Evolutionary conservation across 805 yeast genomes (phyloP).

Genomic region (Geotrichum ghanense): DNA sequence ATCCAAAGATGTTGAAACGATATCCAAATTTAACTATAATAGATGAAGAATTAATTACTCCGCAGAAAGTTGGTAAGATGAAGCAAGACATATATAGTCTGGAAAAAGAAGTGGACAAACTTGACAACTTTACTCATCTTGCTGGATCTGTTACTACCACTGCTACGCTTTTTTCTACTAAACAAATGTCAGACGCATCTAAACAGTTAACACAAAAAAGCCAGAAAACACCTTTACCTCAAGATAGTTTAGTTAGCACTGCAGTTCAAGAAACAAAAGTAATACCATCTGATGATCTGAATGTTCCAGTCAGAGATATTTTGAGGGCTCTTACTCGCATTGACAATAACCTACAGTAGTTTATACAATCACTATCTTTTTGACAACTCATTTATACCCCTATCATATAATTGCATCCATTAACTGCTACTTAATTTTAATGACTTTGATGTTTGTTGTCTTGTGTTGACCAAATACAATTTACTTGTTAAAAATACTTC

Average conservation of each 20-base stretch:
- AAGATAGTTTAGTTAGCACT: background rate
- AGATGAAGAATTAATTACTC: background rate
- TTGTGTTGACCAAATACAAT: no score
- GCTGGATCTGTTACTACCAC: background rate
- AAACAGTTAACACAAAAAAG: background rate
- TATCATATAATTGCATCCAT: no score
- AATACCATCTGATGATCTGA: background rate
- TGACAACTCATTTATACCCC: no score
- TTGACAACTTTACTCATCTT: background rate
- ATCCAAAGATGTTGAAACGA: no score
- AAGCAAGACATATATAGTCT: background rate
- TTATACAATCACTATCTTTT: no score
- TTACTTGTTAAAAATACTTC: no score
- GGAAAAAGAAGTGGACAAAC: background rate
- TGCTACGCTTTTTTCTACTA: background rate
- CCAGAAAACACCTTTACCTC: background rate
- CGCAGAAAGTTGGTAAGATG: background rate
- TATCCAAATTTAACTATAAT: background rate
- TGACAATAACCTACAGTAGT: no score
- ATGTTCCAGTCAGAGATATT: background rate
- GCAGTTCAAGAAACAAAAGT: background rate
- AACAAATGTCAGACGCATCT: background rate
- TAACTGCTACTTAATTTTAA: no score
- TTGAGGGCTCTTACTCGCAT: background rate
- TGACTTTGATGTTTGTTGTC: background rate